A percentile compares a stretch with the other conserved stretches of the same genome.
Evolutionary conservation across 805 yeast genomes (phyloP).

Genomic region (Pichia paraexigua): DNA sequence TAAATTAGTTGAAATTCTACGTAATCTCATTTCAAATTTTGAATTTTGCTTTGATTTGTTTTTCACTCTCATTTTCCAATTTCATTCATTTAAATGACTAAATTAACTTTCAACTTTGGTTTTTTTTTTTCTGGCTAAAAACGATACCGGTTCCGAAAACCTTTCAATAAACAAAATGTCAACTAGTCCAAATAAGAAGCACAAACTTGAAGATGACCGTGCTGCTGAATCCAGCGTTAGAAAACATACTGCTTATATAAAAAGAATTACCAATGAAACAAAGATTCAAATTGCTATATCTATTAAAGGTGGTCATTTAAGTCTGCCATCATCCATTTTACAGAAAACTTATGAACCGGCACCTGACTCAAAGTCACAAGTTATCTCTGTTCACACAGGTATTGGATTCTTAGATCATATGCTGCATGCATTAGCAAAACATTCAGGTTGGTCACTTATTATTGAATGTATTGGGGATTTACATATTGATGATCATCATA

Average conservation of each 20-base stretch:
- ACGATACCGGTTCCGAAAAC: not conserved
- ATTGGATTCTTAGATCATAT: slow-evolving; percentile 94
- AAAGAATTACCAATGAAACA: slow-evolving; percentile 85
- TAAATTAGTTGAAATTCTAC: too few species aligned
- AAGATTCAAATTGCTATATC: slow-evolving; percentile 79
- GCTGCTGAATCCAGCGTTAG: slow-evolving; percentile 2
- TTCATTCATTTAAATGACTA: not conserved
- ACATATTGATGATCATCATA: slow-evolving; percentile 95
- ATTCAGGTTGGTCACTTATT: slow-evolving; percentile 89
- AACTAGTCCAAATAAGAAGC: slow-evolving; percentile 3
- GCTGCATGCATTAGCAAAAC: slow-evolving; percentile 96
- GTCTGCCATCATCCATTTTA: slow-evolving; percentile 53
- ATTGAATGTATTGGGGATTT: slow-evolving; percentile 90
- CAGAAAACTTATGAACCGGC: slow-evolving; percentile 14
- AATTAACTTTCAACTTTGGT: not conserved
- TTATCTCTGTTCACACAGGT: slow-evolving; percentile 79
- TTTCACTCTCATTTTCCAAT: not conserved
- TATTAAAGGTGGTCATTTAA: slow-evolving; percentile 77
- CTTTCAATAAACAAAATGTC: not conserved
- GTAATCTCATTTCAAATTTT: too few species aligned
- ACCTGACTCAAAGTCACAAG: slow-evolving; percentile 54
- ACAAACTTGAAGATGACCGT: slow-evolving; percentile 7
- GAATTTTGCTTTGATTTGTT: not conserved
- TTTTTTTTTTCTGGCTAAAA: not conserved
- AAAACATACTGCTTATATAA: slow-evolving; percentile 38